These are phyloP conservation scores for Diaporthe citriasiana DNA, from an alignment of 2,329 filamentous ascomycete species.

Conservation along the genomic window DNA sequence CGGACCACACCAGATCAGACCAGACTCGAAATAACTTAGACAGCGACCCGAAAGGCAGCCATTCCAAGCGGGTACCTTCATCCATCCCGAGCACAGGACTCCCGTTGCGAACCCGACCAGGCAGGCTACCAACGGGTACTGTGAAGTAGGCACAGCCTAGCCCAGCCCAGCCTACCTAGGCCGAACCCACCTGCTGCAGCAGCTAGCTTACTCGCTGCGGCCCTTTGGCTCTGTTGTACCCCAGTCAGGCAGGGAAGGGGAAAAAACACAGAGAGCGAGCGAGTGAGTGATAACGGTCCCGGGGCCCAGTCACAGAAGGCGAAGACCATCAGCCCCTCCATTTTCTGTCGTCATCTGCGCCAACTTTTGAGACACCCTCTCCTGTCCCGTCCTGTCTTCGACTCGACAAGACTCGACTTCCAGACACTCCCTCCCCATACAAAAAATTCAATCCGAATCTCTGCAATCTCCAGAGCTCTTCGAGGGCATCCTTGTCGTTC, in stretches of 20 bases:
- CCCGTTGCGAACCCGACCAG: slow-evolving; percentile 15
- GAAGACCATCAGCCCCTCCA: slow-evolving; percentile 41
- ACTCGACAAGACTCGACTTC: slow-evolving; percentile 18
- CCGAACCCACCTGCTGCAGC: slow-evolving; percentile 30
- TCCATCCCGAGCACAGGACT: slow-evolving; percentile 1
- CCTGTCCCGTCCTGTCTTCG: not conserved
- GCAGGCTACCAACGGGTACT: slow-evolving; percentile 9
- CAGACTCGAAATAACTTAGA: slow-evolving; percentile 18
- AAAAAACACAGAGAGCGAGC: slow-evolving; percentile 13
- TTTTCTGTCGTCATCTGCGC: slow-evolving; percentile 43
- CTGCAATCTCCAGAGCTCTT: not conserved
- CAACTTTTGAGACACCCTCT: slow-evolving; percentile 37
- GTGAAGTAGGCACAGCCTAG: slow-evolving; percentile 10
- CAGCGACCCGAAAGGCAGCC: slow-evolving; percentile 20
- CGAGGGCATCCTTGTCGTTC: not conserved
- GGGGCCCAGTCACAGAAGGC: slow-evolving; percentile 26
- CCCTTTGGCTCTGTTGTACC: slow-evolving; percentile 12
- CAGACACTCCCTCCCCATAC: not conserved
- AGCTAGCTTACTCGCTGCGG: slow-evolving; percentile 26
- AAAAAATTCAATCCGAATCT: not conserved
- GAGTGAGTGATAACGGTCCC: slow-evolving; percentile 28
- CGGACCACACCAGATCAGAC: not conserved
- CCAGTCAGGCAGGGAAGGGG: slow-evolving; percentile 7
- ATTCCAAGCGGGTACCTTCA: slow-evolving; percentile 13
- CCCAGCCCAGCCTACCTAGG: slow-evolving; percentile 12